Conservation (phyloP, 441 rosid genomes). For the Sinapis alba region DNA sequence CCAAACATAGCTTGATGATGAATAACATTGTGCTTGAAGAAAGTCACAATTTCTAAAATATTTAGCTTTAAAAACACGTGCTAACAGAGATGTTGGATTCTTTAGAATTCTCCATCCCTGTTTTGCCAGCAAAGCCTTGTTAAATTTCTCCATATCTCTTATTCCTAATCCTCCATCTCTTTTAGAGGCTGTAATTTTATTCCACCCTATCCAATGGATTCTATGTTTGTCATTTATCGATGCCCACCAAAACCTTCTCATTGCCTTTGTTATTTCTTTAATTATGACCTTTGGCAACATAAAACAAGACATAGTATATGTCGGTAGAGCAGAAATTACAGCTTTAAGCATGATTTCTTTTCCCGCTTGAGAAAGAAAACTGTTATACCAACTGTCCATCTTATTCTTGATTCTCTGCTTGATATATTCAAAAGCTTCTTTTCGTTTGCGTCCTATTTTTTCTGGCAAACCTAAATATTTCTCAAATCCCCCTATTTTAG, state of each 20-base stretch:
- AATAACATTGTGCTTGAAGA: not conserved
- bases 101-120: not conserved
- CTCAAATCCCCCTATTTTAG: not conserved
- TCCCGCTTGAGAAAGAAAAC: not conserved
- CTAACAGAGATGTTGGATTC: not conserved
- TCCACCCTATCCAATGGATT: not conserved
- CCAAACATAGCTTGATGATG: not conserved
- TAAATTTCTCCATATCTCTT: not conserved
- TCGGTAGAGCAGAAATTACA: not conserved
- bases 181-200: not conserved
- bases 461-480: not conserved
- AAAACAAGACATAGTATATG: not conserved
- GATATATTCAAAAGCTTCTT: not conserved
- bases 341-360: not conserved
- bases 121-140: not conserved
- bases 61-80: not conserved
- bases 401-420: not conserved
- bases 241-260: not conserved
- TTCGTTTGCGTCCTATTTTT: not conserved
- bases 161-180: not conserved
- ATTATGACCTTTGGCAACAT: not conserved
- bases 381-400: not conserved
- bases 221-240: not conserved
- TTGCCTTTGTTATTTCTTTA: not conserved
- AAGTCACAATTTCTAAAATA: not conserved